phyloP scores from a whole-genome alignment of 2,329 filamentous ascomycete genomes.

The Knufia fluminis region DNA sequence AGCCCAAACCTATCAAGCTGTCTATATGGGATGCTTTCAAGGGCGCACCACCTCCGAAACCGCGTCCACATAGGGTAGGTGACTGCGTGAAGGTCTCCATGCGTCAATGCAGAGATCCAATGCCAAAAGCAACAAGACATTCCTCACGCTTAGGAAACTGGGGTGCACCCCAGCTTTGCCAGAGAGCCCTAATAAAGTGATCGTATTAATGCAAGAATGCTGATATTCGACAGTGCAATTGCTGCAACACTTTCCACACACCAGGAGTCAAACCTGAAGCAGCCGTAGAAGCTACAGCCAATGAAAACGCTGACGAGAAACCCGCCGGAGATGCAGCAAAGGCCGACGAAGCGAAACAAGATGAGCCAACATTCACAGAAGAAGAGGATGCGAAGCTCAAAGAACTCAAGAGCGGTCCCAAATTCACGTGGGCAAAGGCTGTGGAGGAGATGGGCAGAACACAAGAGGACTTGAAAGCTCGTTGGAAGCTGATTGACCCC shows the following conservation, averaged over 20 bases:
- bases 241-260: constrained; percentile 7
- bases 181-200: too few relatives aligned
- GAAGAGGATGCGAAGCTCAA: constrained; percentile 23
- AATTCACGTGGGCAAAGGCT: constrained; percentile 22
- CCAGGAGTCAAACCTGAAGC: constrained; percentile 1
- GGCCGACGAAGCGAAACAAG: neutral
- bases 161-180: too few relatives aligned
- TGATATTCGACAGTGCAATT: neutral
- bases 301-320: neutral
- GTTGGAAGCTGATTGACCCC: constrained; percentile 20
- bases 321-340: neutral
- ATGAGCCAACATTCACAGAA: constrained; percentile 10
- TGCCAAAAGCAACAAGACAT: too few relatives aligned
- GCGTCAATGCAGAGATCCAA: too few relatives aligned
- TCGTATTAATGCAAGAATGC: neutral
- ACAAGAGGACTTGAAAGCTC: constrained; percentile 13
- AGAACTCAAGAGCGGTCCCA: constrained; percentile 20
- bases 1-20: constrained; percentile 16
- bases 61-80: constrained; percentile 12
- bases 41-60: constrained; percentile 15
- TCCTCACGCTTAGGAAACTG: too few relatives aligned
- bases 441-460: constrained; percentile 13
- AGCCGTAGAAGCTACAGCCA: neutral
- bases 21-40: constrained; percentile 21
- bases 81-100: too few relatives aligned